Conservation (phyloP, 202 grass and related monocot genomes). For the Zizania palustris region DNA sequence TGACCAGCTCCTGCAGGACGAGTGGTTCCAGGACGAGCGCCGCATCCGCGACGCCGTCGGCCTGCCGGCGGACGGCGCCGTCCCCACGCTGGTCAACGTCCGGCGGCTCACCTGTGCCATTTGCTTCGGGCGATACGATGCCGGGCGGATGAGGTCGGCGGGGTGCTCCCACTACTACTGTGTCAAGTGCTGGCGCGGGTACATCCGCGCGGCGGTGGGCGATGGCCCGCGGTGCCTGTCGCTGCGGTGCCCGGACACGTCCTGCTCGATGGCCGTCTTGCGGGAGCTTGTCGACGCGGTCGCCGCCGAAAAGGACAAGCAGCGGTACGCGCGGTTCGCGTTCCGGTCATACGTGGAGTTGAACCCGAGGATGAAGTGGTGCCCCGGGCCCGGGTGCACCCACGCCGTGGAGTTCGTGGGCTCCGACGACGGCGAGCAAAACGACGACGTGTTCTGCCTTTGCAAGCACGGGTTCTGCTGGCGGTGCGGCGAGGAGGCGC, state of each 20-base stretch:
- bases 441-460: neutral
- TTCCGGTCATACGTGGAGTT: constrained; percentile 36
- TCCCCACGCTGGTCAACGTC: neutral
- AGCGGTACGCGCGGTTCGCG: neutral
- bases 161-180: constrained; percentile 45
- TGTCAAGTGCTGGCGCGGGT: constrained; percentile 33
- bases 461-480: constrained; percentile 16
- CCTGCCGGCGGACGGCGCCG: neutral
- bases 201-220: constrained; percentile 17
- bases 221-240: constrained; percentile 21
- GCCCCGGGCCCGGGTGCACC: constrained; percentile 31
- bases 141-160: constrained; percentile 24
- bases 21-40: constrained; percentile 24
- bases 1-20: neutral
- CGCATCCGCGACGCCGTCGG: constrained; percentile 32
- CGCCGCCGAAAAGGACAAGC: neutral
- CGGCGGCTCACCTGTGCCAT: constrained; percentile 6
- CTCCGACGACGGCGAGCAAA: neutral
- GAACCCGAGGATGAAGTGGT: constrained; percentile 7
- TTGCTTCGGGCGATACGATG: neutral
- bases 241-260: constrained; percentile 39
- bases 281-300: constrained; percentile 25
- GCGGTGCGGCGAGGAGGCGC: constrained; percentile 32
- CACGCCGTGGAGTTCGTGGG: neutral
- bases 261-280: constrained; percentile 21